Percentiles rank a stretch among this genome's conserved stretches.
Evolutionary conservation across 495 filamentous ascomycete genomes (phyloP).

Genomic region (Annulohypoxylon maeteangense): DNA sequence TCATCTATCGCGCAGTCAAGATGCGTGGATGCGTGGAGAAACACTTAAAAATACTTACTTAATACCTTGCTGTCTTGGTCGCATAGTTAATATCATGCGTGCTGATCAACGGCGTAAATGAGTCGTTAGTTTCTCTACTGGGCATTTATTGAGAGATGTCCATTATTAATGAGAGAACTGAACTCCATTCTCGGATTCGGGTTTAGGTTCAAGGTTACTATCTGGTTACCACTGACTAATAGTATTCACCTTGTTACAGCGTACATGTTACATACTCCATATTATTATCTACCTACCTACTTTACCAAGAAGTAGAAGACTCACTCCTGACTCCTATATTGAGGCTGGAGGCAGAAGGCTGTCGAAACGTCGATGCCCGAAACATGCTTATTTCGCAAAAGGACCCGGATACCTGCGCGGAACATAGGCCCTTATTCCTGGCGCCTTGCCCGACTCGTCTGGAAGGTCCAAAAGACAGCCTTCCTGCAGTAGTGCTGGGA

Average conservation of each 20-base stretch:
- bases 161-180: no score
- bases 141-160: background rate
- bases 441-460: slow-evolving; percentile 13
- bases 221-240: no score
- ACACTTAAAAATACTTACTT: background rate
- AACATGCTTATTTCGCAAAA: slow-evolving; percentile 40
- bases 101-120: slow-evolving; percentile 3
- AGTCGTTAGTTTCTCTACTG: background rate
- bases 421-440: slow-evolving; percentile 22
- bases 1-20: background rate
- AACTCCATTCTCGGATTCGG: background rate
- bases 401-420: slow-evolving; percentile 17
- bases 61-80: no score
- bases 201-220: background rate
- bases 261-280: background rate
- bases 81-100: background rate
- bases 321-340: background rate
- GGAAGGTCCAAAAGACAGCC: background rate
- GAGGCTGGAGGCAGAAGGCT: no score
- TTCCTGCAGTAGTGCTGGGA: slow-evolving; percentile 26
- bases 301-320: background rate
- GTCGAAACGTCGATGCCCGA: slow-evolving; percentile 15
- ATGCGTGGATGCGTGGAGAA: background rate
- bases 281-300: background rate
- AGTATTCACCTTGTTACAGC: background rate